A percentile compares a stretch with the other conserved stretches of the same genome.
phyloP scores from a whole-genome alignment of 345 rosid species.

The Eucalyptus viminalis region DNA sequence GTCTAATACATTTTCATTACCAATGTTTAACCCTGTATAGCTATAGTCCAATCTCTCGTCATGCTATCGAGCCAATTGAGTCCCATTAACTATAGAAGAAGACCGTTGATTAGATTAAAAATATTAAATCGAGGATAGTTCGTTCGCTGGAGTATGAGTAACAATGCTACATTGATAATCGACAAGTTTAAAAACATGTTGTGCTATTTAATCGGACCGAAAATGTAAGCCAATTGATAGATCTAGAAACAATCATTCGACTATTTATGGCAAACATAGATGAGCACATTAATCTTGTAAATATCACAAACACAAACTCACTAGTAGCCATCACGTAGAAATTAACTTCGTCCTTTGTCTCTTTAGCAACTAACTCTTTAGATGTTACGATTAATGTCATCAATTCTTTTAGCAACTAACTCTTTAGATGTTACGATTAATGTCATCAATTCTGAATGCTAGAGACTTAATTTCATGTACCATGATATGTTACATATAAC shows the following conservation, averaged over 20 bases:
- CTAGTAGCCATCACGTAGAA: not conserved
- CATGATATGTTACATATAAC: not conserved
- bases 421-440: too few relatives aligned
- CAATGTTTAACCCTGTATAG: not conserved
- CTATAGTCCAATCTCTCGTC: too few relatives aligned
- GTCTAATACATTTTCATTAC: not conserved
- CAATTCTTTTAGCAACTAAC: not conserved
- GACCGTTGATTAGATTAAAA: not conserved
- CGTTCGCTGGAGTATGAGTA: not conserved
- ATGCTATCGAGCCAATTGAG: not conserved
- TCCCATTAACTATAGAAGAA: not conserved
- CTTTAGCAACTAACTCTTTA: not conserved
- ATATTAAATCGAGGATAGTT: not conserved
- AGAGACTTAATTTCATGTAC: not conserved
- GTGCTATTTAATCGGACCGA: not conserved
- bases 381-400: too few relatives aligned
- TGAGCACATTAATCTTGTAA: not conserved
- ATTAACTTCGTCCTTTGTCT: not conserved
- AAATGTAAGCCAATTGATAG: not conserved
- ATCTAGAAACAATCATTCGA: not conserved
- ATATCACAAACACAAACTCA: not conserved
- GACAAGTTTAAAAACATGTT: not conserved
- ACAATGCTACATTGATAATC: not conserved
- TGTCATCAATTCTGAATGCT: not conserved
- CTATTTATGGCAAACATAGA: not conserved